phyloP scores from a whole-genome alignment of 345 rosid species.

The Cardamine occulta region DNA sequence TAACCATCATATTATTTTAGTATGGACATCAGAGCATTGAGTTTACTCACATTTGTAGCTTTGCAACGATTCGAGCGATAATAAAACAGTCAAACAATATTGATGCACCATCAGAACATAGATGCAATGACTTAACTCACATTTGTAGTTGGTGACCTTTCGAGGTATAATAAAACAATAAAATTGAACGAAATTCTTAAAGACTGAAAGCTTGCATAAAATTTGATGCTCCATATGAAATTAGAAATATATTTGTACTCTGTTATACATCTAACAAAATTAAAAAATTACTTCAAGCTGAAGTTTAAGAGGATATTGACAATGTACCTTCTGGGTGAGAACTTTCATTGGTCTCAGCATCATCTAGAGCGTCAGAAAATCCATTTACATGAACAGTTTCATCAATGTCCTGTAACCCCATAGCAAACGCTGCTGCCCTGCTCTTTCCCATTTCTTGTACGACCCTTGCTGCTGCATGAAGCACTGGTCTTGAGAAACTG shows the following conservation, averaged over 20 bases:
- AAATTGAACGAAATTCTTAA: background rate
- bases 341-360: conserved; percentile 71
- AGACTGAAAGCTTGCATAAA: conserved; percentile 24
- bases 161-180: conserved; percentile 15
- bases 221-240: conserved; percentile 21
- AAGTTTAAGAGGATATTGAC: conserved; percentile 22
- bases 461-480: conserved; percentile 98
- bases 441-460: conserved; percentile 99
- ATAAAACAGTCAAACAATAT: conserved; percentile 22
- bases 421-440: conserved; percentile 93
- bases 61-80: conserved; percentile 12
- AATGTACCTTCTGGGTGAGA: conserved; percentile 80
- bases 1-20: conserved; percentile 10
- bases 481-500: conserved; percentile 98
- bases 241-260: conserved; percentile 20
- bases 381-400: conserved; percentile 76
- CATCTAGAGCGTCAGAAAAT: conserved; percentile 65
- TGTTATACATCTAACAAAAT: conserved; percentile 25
- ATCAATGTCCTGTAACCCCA: conserved; percentile 91
- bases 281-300: background rate
- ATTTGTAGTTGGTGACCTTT: conserved; percentile 9
- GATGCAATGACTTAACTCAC: conserved; percentile 18
- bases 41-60: background rate
- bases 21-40: conserved; percentile 8
- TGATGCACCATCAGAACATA: conserved; percentile 23